Evolutionary conservation across 2,329 filamentous ascomycete genomes (phyloP), one percentile per base, ranked within the genome.

Genomic region (Aspergillus brasiliensis): DNA sequence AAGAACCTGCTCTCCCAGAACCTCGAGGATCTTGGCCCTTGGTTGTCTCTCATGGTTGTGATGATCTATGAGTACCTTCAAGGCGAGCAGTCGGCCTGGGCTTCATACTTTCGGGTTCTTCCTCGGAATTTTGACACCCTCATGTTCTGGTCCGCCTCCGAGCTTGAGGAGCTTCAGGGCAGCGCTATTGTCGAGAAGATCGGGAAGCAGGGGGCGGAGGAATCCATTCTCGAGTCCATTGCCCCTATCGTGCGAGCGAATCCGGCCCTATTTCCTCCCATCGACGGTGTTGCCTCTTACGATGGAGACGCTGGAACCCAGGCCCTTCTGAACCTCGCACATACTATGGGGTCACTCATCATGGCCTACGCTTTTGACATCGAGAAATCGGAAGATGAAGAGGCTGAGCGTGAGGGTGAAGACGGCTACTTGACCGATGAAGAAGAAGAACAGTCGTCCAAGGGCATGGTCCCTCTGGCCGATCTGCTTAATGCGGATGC

Each of bases 351-450:
- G 1, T 93, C 89, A 62, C 87, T 90, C 15, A 94, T 97, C 66
- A 96, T 97, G 92, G 89, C 92, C 0, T 97, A 96, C 72, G 92
- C 92, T 0, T 97, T 97, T 72, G 92, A 97, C 66, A 84, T 96
- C 6, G 86, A 87, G 64, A 81, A 81, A 37, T 69, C 75, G 0
- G 83, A 86, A 21, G 81, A 87, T 4, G 81, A 85, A 0, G 85
- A 86, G 2, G 84, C 87, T 2, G 83, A 84, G 3, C 76, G 76
- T 7, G 79, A 68, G 31, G 71, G 60, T 5, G 79, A 84, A 6
- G 78, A 80, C 38, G 78, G 80, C 3, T 78, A 81, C 52, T 68
- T 81, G 62, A 86, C 87, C 23, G 86, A 85, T 46, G 89, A 88
- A 80, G 82, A 89, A 1, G 86, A 88, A 58, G 87, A 90, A 58